phyloP scores from a whole-genome alignment of 768 basidiomycete species.

The Pisolithus tinctorius region DNA sequence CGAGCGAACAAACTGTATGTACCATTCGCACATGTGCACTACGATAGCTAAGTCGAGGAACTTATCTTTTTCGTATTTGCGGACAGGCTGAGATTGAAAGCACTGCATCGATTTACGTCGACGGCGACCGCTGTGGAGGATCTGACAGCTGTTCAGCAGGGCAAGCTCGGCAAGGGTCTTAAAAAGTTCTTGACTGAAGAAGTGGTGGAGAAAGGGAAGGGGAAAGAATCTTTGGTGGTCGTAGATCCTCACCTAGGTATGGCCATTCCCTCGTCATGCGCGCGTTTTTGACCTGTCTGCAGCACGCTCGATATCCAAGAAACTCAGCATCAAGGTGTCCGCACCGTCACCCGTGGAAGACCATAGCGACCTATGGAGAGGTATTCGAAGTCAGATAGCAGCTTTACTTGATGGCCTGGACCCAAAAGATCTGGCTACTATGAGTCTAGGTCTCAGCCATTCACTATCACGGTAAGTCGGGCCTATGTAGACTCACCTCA shows the following conservation, averaged over 20 bases:
- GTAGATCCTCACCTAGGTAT: constrained; percentile 86
- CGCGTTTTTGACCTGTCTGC: constrained; percentile 7
- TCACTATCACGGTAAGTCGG: constrained; percentile 78
- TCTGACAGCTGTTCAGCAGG: constrained; percentile 84
- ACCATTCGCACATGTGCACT: constrained; percentile 7
- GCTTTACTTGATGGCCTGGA: constrained; percentile 85
- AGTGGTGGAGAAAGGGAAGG: constrained; percentile 84
- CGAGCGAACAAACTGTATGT: constrained; percentile 87
- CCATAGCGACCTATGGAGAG: constrained; percentile 84
- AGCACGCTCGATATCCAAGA: constrained; percentile 89
- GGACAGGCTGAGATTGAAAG: constrained; percentile 83
- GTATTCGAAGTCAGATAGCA: constrained; percentile 85
- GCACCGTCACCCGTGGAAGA: constrained; percentile 49
- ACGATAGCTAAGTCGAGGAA: constrained; percentile 4
- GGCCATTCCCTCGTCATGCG: constrained; percentile 20
- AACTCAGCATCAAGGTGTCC: constrained; percentile 83
- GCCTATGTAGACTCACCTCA: not conserved
- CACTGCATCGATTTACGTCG: constrained; percentile 92
- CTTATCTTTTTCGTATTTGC: constrained; percentile 1
- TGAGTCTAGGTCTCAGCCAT: constrained; percentile 97
- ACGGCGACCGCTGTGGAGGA: constrained; percentile 97
- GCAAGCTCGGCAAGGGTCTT: constrained; percentile 87
- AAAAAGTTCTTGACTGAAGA: constrained; percentile 90
- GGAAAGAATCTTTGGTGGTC: constrained; percentile 79
- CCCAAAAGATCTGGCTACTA: constrained; percentile 91